A percentile compares a stretch with the other conserved stretches of the same genome.
Conservation (phyloP, 2,329 filamentous ascomycete species). For the Colletotrichum sp. region DNA sequence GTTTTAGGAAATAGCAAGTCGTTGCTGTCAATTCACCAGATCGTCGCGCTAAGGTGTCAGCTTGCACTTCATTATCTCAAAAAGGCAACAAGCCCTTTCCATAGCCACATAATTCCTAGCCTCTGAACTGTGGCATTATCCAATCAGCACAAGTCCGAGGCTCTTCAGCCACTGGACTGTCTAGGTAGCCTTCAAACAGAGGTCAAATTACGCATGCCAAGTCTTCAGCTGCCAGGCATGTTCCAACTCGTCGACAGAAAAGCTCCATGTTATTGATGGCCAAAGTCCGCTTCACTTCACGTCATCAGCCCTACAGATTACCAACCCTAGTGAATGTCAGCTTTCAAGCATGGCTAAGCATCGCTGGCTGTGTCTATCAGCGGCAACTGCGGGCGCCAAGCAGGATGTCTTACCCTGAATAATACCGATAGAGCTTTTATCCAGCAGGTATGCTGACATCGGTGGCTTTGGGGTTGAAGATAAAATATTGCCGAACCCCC, state of each 20-base stretch:
- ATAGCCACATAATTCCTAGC: not conserved
- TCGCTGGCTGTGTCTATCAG: not conserved
- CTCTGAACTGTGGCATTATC: not conserved
- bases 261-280: not conserved
- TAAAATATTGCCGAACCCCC: not conserved
- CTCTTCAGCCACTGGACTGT: not conserved
- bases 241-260: not conserved
- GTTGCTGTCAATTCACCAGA: not conserved
- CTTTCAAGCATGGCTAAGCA: not conserved
- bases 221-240: not conserved
- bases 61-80: not conserved
- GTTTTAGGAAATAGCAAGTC: not conserved
- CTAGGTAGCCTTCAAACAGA: not conserved
- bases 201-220: not conserved
- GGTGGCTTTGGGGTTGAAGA: not conserved
- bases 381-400: not conserved
- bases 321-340: not conserved
- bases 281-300: not conserved
- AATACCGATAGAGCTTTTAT: not conserved
- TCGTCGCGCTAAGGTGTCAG: not conserved
- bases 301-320: not conserved
- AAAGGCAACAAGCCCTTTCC: not conserved
- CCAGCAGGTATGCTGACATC: not conserved
- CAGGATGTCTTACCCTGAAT: not conserved
- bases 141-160: not conserved